Conservation (phyloP, 2,329 filamentous ascomycete genomes). For the Pseudofabraea citricarpa region DNA sequence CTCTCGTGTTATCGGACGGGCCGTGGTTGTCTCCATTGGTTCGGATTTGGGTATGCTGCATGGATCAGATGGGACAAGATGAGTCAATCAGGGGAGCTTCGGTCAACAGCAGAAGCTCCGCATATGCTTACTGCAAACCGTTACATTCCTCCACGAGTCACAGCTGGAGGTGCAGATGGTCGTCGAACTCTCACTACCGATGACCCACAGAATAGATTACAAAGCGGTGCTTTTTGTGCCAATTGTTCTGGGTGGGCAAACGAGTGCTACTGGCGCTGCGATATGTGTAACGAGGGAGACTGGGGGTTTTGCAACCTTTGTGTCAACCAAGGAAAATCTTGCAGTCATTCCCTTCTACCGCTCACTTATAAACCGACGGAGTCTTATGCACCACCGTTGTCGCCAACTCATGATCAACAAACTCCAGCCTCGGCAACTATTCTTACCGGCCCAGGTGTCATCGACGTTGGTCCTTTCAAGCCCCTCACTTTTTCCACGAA, state of each 20-base stretch:
- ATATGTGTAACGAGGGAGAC: conserved; percentile 81
- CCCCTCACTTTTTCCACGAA: conserved; percentile 67
- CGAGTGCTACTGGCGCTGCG: conserved; percentile 86
- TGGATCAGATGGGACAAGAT: conserved; percentile 60
- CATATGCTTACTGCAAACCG: conserved; percentile 56
- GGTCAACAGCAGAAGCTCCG: conserved; percentile 37
- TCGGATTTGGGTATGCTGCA: conserved; percentile 75
- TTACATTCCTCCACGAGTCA: conserved; percentile 45
- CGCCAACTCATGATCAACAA: conserved; percentile 36
- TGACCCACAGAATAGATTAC: conserved; percentile 62
- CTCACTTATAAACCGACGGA: conserved; percentile 54
- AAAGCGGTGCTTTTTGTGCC: conserved; percentile 81
- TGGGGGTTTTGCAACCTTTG: conserved; percentile 93
- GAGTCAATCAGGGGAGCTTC: conserved; percentile 25
- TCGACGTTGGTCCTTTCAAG: conserved; percentile 50
- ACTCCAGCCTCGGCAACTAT: conserved; percentile 41
- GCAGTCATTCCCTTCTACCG: conserved; percentile 76
- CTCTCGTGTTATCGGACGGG: conserved; percentile 72
- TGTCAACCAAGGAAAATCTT: conserved; percentile 76
- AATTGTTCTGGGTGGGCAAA: conserved; percentile 70
- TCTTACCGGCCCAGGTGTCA: conserved; percentile 40
- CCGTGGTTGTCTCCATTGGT: conserved; percentile 81
- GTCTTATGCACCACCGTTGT: conserved; percentile 31
- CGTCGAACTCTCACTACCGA: conserved; percentile 57
- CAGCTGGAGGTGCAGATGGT: conserved; percentile 48